Base-by-base conservation (phyloP, 2,329 filamentous ascomycete species). In the Ciborinia camelliae region DNA sequence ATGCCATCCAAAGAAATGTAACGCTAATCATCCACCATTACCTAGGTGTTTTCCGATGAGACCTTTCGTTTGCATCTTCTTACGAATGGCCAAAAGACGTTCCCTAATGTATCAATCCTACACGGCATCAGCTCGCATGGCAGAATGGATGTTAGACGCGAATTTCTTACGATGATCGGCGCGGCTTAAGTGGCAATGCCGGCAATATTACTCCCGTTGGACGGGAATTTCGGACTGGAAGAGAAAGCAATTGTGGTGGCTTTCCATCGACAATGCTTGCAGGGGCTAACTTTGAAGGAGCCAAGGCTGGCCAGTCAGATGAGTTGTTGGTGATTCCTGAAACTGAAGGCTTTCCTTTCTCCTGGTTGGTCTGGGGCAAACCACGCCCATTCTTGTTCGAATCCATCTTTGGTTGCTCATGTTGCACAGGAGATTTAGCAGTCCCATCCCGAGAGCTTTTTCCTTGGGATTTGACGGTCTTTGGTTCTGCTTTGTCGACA, bases 301-400 rank as follows among this genome's bases (percentile, higher is more conserved):
- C 60, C 43, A 73, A 66, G 47, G 68, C 45, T 30, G 71, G 71
- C 67, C 69, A 73, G 45, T 71, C 63, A 14, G 41, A 59, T 51
- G 61, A 47, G 37, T 68, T 59, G 23, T 61, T 59, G 23, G 68
- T n/a, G 18, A 28, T 35, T 43, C 18, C 30, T 18, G 26, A 26
- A 26, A 37, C n/a, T 12, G 58, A 18, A 47, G 18, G 5, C n/a
- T 35, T 41, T 37, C 6, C 30, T 18, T 62, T 39, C 39, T 62
- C 30, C 20, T 53, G 60, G 15, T 1, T 53, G 18, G 8, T 23
- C 18, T 54, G 26, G 14, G 37, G n/a, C 20, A 53, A 43, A n/a
- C 53, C 53, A 41, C 23, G 37, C 35, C 52, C 48, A 20, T 62
- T 65, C n/a, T 48, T 61, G 20, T 50, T 63, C 30, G 4, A 50